A percentile compares a stretch with the other conserved stretches of the same genome.
phyloP scores from a whole-genome alignment of 2,329 filamentous ascomycete genomes.

The Pseudopyricularia cyperi region DNA sequence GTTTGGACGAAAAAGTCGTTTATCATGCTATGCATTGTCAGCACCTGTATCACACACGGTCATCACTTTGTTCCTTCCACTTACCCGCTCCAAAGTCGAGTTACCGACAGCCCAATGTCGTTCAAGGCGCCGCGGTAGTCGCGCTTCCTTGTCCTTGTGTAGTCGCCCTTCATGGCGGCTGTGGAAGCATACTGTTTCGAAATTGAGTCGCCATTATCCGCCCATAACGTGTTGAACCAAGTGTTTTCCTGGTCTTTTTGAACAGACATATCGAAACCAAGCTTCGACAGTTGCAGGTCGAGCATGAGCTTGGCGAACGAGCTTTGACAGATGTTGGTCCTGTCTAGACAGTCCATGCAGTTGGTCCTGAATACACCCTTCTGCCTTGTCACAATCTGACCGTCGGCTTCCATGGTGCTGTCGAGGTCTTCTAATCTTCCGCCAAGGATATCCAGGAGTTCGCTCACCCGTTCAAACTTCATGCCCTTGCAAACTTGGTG shows the following conservation, averaged over 20 bases:
- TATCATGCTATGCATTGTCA: constrained; percentile 59
- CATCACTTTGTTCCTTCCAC: constrained; percentile 10
- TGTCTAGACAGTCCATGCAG: constrained; percentile 96
- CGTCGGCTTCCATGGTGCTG: constrained; percentile 46
- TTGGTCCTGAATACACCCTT: constrained; percentile 80
- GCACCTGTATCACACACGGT: constrained; percentile 6
- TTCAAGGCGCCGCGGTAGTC: constrained; percentile 86
- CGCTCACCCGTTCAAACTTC: constrained; percentile 91
- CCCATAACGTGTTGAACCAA: constrained; percentile 97
- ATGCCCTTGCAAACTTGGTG: constrained; percentile 86
- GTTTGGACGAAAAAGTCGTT: constrained; percentile 96
- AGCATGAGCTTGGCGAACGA: constrained; percentile 76
- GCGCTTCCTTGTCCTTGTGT: constrained; percentile 79
- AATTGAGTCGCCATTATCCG: constrained; percentile 92
- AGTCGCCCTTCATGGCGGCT: constrained; percentile 91
- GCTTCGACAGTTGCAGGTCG: constrained; percentile 61
- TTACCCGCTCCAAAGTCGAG: constrained; percentile 56
- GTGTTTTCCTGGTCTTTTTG: constrained; percentile 66
- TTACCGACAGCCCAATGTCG: constrained; percentile 79
- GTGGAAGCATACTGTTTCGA: constrained; percentile 94
- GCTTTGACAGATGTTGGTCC: constrained; percentile 92
- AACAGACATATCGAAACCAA: constrained; percentile 64
- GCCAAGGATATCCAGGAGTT: constrained; percentile 59
- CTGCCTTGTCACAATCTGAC: constrained; percentile 36
- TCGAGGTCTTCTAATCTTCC: constrained; percentile 56